These are phyloP conservation scores for Cichorium intybus DNA, from an alignment of 140 eudicot genomes.

Conservation along the genomic window DNA sequence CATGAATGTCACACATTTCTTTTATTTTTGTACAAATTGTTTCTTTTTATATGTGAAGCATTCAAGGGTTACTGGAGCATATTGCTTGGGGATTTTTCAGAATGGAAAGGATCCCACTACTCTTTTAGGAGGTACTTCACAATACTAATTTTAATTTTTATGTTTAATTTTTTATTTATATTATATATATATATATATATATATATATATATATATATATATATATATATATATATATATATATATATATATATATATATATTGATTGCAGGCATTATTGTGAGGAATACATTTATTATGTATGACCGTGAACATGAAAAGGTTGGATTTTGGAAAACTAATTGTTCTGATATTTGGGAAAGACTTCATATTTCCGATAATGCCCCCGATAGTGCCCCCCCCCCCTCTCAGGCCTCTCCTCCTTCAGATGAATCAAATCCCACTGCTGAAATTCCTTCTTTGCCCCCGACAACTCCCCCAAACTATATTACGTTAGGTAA, in stretches of 20 bases:
- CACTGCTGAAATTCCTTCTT: conserved; percentile 41
- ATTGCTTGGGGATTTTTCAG: too few relatives aligned
- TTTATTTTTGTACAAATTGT: too few relatives aligned
- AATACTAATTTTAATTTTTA: background rate
- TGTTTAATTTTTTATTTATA: background rate
- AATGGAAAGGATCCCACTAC: too few relatives aligned
- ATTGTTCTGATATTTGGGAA: conserved; percentile 89
- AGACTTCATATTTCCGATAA: conserved; percentile 51
- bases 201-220: too few relatives aligned
- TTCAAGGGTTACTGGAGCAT: conserved; percentile 83
- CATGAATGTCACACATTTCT: background rate
- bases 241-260: too few relatives aligned
- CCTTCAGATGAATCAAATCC: conserved; percentile 35
- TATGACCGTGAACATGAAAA: conserved; percentile 89
- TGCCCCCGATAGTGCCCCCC: conserved; percentile 25
- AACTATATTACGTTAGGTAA: conserved; percentile 51
- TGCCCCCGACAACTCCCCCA: conserved; percentile 52
- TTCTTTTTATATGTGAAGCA: conserved; percentile 42
- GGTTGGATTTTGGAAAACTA: conserved; percentile 96
- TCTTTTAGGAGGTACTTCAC: conserved; percentile 78
- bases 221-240: too few relatives aligned
- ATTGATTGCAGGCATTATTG: conserved; percentile 64
- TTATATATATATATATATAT: background rate
- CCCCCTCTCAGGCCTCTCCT: conserved; percentile 36
- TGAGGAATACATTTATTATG: conserved; percentile 86